A percentile compares a stretch with the other conserved stretches of the same genome.
Conservation (phyloP, 352 stramenopile genomes). For the Globisporangium irregulare region DNA sequence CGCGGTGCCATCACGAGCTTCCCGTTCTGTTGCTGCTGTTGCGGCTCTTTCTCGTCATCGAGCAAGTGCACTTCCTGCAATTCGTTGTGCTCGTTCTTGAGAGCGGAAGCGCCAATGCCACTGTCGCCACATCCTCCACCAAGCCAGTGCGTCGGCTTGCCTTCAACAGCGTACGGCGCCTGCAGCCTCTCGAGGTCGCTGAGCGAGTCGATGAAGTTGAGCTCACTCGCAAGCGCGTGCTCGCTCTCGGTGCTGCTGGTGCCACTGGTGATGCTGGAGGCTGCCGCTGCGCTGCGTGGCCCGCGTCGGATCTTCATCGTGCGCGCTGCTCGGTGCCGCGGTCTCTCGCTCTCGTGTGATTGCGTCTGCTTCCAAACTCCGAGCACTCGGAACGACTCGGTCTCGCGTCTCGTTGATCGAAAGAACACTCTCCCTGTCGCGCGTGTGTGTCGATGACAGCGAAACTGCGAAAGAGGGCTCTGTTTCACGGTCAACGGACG, state of each 20-base stretch:
- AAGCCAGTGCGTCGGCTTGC: background rate
- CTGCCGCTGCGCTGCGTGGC: background rate
- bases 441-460: background rate
- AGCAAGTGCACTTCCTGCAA: background rate
- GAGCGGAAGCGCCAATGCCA: background rate
- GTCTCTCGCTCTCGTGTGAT: background rate
- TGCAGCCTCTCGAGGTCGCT: constrained; percentile 12
- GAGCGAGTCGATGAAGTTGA: constrained; percentile 10
- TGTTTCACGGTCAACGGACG: too few relatives aligned
- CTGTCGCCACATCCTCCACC: background rate
- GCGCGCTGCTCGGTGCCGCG: too few relatives aligned
- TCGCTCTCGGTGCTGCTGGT: constrained; percentile 5
- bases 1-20: background rate
- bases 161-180: background rate
- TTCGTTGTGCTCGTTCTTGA: background rate
- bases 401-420: background rate
- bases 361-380: background rate
- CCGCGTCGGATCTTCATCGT: constrained; percentile 6
- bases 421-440: background rate
- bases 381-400: background rate
- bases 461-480: background rate
- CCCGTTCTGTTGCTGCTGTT: background rate
- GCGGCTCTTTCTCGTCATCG: background rate
- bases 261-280: background rate
- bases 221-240: background rate